Percentiles rank a stretch among this genome's conserved stretches.
Evolutionary conservation across 768 basidiomycete genomes (phyloP).

Genomic region (Suillus paluster): DNA sequence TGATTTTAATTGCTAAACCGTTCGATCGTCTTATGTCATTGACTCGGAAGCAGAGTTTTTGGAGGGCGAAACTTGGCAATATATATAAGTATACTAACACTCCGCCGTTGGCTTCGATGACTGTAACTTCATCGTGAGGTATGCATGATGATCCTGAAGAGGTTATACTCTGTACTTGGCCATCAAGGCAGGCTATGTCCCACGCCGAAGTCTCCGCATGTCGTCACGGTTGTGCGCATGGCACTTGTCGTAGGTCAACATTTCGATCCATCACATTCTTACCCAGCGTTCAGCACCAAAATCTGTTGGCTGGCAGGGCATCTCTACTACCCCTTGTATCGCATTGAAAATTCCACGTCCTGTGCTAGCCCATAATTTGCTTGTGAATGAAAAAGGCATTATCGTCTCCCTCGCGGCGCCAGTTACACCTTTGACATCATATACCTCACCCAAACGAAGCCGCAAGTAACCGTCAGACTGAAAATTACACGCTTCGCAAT

Average conservation of each 20-base stretch:
- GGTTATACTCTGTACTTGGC: constrained; percentile 30
- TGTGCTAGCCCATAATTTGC: too few species aligned
- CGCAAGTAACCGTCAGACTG: neutral
- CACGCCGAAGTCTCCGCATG: constrained; percentile 32
- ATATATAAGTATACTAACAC: constrained; percentile 41
- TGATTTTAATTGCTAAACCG: constrained; percentile 7
- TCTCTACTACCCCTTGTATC: too few species aligned
- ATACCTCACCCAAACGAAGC: neutral
- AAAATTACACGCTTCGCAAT: neutral
- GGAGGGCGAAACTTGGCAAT: constrained; percentile 43
- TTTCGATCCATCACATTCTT: neutral
- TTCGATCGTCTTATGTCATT: constrained; percentile 19
- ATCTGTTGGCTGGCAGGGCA: too few species aligned
- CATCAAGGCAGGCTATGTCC: constrained; percentile 36
- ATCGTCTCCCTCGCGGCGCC: too few species aligned
- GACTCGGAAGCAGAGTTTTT: constrained; percentile 41
- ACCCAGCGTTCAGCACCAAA: neutral
- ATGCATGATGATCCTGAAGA: constrained; percentile 16
- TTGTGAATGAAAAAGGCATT: too few species aligned
- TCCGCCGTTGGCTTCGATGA: constrained; percentile 30
- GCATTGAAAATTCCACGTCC: too few species aligned
- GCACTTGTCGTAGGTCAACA: neutral
- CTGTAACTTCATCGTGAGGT: neutral
- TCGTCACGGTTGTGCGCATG: constrained; percentile 32
- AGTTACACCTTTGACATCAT: too few species aligned